Percentiles rank a stretch among this genome's conserved stretches.
Conservation (phyloP, 2,329 filamentous ascomycete genomes). For the Cladophialophora bantiana region DNA sequence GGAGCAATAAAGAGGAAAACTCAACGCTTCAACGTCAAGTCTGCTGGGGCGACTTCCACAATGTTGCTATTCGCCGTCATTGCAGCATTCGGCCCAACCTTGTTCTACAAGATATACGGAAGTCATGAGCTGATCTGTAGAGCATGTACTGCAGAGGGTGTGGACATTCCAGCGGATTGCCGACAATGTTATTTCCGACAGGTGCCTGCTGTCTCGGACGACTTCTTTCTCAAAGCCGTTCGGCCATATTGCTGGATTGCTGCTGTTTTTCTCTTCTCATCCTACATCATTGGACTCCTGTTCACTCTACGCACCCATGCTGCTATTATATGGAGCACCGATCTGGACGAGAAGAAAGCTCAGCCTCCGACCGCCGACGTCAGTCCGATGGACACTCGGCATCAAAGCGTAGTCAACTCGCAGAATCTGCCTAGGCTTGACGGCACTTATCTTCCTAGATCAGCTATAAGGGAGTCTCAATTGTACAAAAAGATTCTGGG, state of each 20-base stretch:
- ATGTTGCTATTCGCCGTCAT: constrained; percentile 98
- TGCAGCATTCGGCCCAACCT: constrained; percentile 89
- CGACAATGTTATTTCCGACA: constrained; percentile 94
- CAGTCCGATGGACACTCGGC: constrained; percentile 46
- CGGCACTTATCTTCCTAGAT: constrained; percentile 57
- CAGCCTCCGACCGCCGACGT: constrained; percentile 50
- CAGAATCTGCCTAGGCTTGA: constrained; percentile 41
- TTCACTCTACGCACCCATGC: constrained; percentile 96
- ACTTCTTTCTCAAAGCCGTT: constrained; percentile 89
- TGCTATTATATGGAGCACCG: constrained; percentile 93
- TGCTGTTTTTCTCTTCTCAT: constrained; percentile 83
- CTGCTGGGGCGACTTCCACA: constrained; percentile 93
- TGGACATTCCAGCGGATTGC: constrained; percentile 71
- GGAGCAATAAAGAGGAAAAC: constrained; percentile 98
- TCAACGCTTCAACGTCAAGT: constrained; percentile 95
- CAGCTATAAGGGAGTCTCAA: constrained; percentile 83
- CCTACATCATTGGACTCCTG: constrained; percentile 91
- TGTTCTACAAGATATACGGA: constrained; percentile 99
- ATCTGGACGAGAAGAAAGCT: constrained; percentile 77
- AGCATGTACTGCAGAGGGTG: constrained; percentile 63
- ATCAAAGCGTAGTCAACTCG: constrained; percentile 45
- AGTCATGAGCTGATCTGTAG: constrained; percentile 93
- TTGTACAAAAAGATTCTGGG: constrained; percentile 93
- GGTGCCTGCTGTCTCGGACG: constrained; percentile 79
- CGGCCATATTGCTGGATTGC: constrained; percentile 92